Conservation (phyloP, 1,284 basidiomycete species). For the Cryptococcus sp. region DNA sequence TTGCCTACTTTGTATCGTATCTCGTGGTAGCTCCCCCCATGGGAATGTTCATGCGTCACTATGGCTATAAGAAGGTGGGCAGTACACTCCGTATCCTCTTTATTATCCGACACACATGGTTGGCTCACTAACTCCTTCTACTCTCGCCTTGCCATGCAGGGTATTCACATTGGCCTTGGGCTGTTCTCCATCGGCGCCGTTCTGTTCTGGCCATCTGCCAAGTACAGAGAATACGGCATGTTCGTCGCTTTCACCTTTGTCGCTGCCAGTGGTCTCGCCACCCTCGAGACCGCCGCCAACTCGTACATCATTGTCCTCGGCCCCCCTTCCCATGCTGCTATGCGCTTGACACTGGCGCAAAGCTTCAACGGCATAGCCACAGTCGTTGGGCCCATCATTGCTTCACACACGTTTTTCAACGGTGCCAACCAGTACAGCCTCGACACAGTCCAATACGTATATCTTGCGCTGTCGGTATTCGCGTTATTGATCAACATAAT, state of each 20-base stretch:
- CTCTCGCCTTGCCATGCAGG: background rate
- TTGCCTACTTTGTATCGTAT: slow-evolving; percentile 35
- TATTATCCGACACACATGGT: too few species aligned
- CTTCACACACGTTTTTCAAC: slow-evolving; percentile 36
- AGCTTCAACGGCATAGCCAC: slow-evolving; percentile 41
- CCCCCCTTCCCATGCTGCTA: slow-evolving; percentile 26
- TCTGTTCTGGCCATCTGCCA: slow-evolving; percentile 39
- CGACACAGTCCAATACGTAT: slow-evolving; percentile 39
- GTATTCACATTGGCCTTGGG: slow-evolving; percentile 36
- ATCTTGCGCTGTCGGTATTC: slow-evolving; percentile 30
- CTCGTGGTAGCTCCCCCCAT: slow-evolving; percentile 33
- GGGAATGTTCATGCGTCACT: slow-evolving; percentile 35
- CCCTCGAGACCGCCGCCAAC: slow-evolving; percentile 37
- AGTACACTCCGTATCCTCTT: too few species aligned
- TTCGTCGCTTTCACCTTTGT: slow-evolving; percentile 38
- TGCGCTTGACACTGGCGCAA: slow-evolving; percentile 36
- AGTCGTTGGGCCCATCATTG: slow-evolving; percentile 34
- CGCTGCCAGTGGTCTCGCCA: slow-evolving; percentile 30
- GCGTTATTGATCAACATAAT: slow-evolving; percentile 17
- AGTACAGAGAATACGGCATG: slow-evolving; percentile 20
- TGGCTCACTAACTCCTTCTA: too few species aligned
- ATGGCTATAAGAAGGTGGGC: slow-evolving; percentile 37
- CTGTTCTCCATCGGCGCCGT: slow-evolving; percentile 30
- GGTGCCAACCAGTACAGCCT: slow-evolving; percentile 23
- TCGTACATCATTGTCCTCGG: slow-evolving; percentile 37